Base-by-base conservation (phyloP, 1,284 basidiomycete genomes). In the Stereum hirsutum region DNA sequence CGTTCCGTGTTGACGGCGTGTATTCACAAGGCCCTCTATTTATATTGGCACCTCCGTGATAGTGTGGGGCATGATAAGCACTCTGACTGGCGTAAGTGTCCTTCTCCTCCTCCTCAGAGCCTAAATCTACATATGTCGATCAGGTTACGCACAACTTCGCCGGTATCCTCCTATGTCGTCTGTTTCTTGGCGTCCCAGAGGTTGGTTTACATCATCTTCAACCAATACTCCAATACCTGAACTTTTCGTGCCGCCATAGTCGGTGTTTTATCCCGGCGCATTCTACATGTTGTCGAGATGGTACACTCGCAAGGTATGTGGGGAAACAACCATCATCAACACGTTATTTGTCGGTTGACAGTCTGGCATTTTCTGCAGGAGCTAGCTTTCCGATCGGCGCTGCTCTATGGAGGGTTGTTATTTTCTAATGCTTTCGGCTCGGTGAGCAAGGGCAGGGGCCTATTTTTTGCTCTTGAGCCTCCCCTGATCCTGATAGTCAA, bases 361-460 rank as follows among this genome's bases (percentile, higher is more conserved):
- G n/a, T n/a, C n/a, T n/a, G n/a, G n/a, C n/a, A n/a, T n/a, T n/a
- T n/a, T n/a, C n/a, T 32, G 8, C 43, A 80, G 77, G 78, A 83
- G 59, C 61, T 83, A 5, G 77, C 78, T 0, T 72, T 87, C 45
- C 74, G 87, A 30, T 75, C 78, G 39, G 79, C 82, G 0, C 69
- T 87, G 44, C 68, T 90, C 2, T 86, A 79, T 57, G 69, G 69
- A 6, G 84, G 83, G 14, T 55, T 78, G 3, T 62, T 88, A n/a
- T 68, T 87, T 39, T 82, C 81, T 0, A 88, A 86, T 60, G 85
- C 86, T 2, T 87, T 89, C 55, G 83, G 84, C 32, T 66, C 72
- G 43, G 78, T 81, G 43, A 57, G 77, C 23, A 4, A 5, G 14
- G 19, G 3, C 31, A 32, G 14, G 31, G n/a, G n/a, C n/a, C n/a